A percentile compares a stretch with the other conserved stretches of the same genome.
Conservation (phyloP, 1,139 yeast genomes). For the Magnusiomyces magnusii region DNA sequence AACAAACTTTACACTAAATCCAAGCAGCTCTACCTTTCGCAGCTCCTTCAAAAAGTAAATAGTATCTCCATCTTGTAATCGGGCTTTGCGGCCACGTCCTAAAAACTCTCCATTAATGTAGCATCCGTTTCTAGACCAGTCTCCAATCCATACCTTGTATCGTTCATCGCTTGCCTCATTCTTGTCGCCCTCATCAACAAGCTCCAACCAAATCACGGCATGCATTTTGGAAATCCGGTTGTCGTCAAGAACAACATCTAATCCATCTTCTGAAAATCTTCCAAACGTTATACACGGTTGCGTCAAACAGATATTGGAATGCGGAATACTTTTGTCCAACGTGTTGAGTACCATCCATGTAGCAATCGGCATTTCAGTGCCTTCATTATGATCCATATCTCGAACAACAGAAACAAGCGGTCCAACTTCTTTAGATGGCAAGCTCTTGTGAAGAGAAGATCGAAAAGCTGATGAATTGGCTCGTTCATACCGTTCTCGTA, state of each 20-base stretch:
- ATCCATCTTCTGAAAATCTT: constrained; percentile 22
- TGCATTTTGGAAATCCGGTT: constrained; percentile 76
- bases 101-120: constrained; percentile 52
- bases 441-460: constrained; percentile 2
- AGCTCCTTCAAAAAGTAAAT: constrained; percentile 60
- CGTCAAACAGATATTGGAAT: constrained; percentile 44
- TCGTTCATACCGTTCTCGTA: background rate
- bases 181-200: constrained; percentile 22
- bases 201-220: constrained; percentile 55
- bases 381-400: constrained; percentile 23
- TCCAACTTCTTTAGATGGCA: constrained; percentile 9
- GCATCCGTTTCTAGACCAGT: constrained; percentile 74
- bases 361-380: constrained; percentile 36
- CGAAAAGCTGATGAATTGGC: constrained; percentile 10
- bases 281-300: constrained; percentile 29
- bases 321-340: constrained; percentile 35
- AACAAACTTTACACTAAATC: constrained; percentile 10
- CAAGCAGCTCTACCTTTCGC: constrained; percentile 30
- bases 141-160: constrained; percentile 77
- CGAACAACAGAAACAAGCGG: constrained; percentile 16
- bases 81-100: constrained; percentile 55
- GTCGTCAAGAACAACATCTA: constrained; percentile 55
- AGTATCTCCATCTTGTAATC: constrained; percentile 55
- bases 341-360: constrained; percentile 47
- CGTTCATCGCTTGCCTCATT: constrained; percentile 29